Percentiles rank a stretch among this genome's conserved stretches.
Evolutionary conservation across 75 land plant genomes (phyloP).

Genomic region (Cryptomeria japonica): DNA sequence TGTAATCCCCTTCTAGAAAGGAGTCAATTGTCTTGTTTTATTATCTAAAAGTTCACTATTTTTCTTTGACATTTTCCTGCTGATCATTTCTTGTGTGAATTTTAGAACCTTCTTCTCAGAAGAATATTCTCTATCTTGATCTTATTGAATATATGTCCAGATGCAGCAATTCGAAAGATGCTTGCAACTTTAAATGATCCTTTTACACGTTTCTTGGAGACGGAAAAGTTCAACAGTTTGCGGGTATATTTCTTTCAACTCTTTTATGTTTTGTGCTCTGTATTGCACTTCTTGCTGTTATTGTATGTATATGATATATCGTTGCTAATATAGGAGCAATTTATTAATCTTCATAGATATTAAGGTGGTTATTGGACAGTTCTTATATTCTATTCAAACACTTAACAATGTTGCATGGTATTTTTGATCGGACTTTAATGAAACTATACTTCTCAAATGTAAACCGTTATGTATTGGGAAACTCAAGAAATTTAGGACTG

Average conservation of each 20-base stretch:
- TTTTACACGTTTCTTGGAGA: conserved; percentile 95
- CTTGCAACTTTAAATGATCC: conserved; percentile 91
- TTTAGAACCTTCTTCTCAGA: not conserved
- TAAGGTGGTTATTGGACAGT: conserved; percentile 1
- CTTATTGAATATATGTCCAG: conserved; percentile 31
- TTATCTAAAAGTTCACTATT: not conserved
- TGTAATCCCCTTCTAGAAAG: not conserved
- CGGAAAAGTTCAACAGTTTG: conserved; percentile 90
- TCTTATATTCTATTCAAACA: not conserved
- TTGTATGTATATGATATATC: not conserved
- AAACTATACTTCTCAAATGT: not conserved
- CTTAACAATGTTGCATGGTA: not conserved
- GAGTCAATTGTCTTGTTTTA: not conserved
- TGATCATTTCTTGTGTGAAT: not conserved
- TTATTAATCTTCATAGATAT: not conserved
- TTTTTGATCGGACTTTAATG: not conserved
- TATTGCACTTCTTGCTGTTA: conserved; percentile 1
- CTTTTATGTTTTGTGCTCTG: not conserved
- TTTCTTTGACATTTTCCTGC: not conserved
- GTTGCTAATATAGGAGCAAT: not conserved
- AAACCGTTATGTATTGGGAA: not conserved
- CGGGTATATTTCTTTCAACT: conserved; percentile 52
- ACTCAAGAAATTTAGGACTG: not conserved
- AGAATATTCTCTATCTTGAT: not conserved
- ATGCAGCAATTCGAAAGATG: conserved; percentile 91